These are phyloP conservation scores for Colletotrichum magnum DNA, from an alignment of 2,329 filamentous ascomycete genomes.

Conservation along the genomic window DNA sequence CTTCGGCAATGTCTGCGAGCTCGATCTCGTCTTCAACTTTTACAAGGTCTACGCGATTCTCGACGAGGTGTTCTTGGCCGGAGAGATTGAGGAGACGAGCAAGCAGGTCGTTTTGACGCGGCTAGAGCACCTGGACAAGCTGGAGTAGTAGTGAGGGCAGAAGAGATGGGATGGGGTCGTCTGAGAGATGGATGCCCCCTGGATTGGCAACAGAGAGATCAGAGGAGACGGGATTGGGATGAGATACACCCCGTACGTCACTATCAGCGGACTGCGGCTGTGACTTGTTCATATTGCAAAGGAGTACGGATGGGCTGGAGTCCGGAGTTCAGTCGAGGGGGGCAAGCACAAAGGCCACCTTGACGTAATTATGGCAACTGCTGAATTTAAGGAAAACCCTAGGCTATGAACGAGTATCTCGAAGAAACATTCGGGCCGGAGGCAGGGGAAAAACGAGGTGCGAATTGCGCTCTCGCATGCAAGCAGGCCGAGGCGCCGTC, in stretches of 20 bases:
- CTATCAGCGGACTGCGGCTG: background rate
- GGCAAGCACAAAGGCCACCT: constrained; percentile 10
- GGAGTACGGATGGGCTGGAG: constrained; percentile 34
- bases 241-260: background rate
- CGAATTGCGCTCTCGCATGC: background rate
- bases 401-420: constrained; percentile 21
- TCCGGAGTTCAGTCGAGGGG: constrained; percentile 34
- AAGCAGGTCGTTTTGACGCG: constrained; percentile 97
- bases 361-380: constrained; percentile 19
- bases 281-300: constrained; percentile 2
- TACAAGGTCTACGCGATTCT: constrained; percentile 97
- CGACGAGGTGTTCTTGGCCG: constrained; percentile 97
- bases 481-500: background rate
- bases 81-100: constrained; percentile 98
- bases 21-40: constrained; percentile 89
- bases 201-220: background rate
- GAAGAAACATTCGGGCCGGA: background rate
- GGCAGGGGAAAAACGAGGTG: background rate
- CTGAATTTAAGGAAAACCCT: constrained; percentile 22
- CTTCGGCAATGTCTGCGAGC: constrained; percentile 98
- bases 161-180: constrained; percentile 2
- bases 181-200: too few species aligned
- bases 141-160: constrained; percentile 74
- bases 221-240: background rate
- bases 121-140: constrained; percentile 94